Percentiles rank a stretch among this genome's conserved stretches.
These are phyloP conservation scores for Aureobasidium sp. DNA, from an alignment of 2,329 filamentous ascomycete genomes.

Conservation along the genomic window DNA sequence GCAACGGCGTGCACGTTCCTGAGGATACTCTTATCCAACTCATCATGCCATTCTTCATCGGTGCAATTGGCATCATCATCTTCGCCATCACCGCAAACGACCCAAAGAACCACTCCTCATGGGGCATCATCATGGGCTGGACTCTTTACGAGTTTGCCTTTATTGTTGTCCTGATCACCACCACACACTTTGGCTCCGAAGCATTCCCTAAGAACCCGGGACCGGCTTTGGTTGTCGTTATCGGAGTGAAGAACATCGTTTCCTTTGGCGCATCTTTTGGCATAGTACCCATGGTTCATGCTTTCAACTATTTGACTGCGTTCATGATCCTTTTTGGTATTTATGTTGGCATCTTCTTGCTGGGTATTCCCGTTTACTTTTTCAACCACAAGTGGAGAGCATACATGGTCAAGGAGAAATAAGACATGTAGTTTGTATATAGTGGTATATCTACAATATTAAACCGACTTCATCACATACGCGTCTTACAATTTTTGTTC, in stretches of 20 bases:
- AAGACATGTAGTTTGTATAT: too few relatives aligned
- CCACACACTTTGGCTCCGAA: slow-evolving; percentile 28
- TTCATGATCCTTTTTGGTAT: slow-evolving; percentile 23
- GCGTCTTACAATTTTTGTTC: too few relatives aligned
- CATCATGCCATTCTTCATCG: slow-evolving; percentile 29
- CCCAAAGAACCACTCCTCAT: slow-evolving; percentile 19
- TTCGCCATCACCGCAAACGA: slow-evolving; percentile 28
- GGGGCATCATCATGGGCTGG: slow-evolving; percentile 27
- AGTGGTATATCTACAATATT: too few relatives aligned
- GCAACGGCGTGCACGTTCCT: slow-evolving; percentile 29
- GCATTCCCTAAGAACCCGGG: slow-evolving; percentile 26
- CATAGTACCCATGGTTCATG: slow-evolving; percentile 28
- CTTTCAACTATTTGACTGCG: slow-evolving; percentile 21
- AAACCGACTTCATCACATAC: too few relatives aligned
- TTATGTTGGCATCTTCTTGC: slow-evolving; percentile 19
- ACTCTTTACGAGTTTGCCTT: slow-evolving; percentile 24
- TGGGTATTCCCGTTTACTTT: slow-evolving; percentile 28
- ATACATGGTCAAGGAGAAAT: not conserved
- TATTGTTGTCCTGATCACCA: slow-evolving; percentile 25
- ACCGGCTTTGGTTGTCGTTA: slow-evolving; percentile 29
- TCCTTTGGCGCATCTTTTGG: slow-evolving; percentile 30
- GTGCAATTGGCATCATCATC: slow-evolving; percentile 26
- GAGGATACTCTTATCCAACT: slow-evolving; percentile 32
- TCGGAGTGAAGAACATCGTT: slow-evolving; percentile 31
- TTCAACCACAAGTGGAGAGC: slow-evolving; percentile 19